A percentile compares a stretch with the other conserved stretches of the same genome.
These are phyloP conservation scores for Trifolium subterraneum DNA, from an alignment of 306 rosid genomes.

Conservation along the genomic window DNA sequence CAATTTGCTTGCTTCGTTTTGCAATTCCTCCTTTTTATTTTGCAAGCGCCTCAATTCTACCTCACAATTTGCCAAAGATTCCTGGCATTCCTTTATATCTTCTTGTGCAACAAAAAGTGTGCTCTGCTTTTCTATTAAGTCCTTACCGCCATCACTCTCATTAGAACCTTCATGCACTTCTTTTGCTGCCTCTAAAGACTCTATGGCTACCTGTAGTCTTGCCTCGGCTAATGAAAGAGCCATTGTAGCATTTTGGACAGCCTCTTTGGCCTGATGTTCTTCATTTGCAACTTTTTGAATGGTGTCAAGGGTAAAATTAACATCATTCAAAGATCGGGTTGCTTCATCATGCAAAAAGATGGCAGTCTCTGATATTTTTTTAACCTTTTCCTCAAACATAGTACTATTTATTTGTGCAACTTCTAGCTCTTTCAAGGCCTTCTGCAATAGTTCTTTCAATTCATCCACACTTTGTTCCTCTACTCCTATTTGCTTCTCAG, in stretches of 20 bases:
- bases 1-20: constrained; percentile 75
- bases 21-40: constrained; percentile 81
- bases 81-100: constrained; percentile 68
- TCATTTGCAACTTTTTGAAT: constrained; percentile 69
- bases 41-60: constrained; percentile 59
- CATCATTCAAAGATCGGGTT: constrained; percentile 62
- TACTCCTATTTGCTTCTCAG: constrained; percentile 41
- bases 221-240: constrained; percentile 96
- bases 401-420: constrained; percentile 80
- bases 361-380: constrained; percentile 87
- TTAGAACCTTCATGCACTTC: constrained; percentile 52
- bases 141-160: constrained; percentile 52
- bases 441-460: constrained; percentile 76
- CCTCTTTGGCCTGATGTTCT: constrained; percentile 79
- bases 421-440: constrained; percentile 72
- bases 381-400: constrained; percentile 90
- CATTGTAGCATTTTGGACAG: constrained; percentile 81
- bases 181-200: constrained; percentile 65
- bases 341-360: constrained; percentile 90
- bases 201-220: constrained; percentile 79
- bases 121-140: constrained; percentile 53
- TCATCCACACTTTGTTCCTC: constrained; percentile 67
- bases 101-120: constrained; percentile 58
- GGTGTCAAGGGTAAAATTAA: constrained; percentile 65
- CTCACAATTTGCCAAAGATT: constrained; percentile 60